Evolutionary conservation across 2,329 filamentous ascomycete genomes (phyloP), one percentile per base, ranked within the genome.

Genomic region (Teratosphaeria nubilosa): DNA sequence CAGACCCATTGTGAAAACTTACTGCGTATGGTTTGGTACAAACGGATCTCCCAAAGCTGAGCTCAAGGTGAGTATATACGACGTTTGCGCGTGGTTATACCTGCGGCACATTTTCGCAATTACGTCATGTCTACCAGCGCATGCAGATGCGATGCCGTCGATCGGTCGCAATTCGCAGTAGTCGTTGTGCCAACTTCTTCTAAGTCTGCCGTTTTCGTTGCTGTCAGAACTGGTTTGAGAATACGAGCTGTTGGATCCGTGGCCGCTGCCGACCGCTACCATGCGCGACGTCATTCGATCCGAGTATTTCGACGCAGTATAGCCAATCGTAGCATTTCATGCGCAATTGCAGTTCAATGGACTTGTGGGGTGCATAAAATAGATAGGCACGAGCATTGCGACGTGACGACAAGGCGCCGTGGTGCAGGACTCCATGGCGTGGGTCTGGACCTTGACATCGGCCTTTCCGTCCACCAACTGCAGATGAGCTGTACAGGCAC

Each of bases 1-100:
- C 45, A 60, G 16, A 58, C 58, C 58, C 58, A 60, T 60, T 31
- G 27, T 60, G 30, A 52, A 20, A 6, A 10, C 9, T 22, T 20
- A 9, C 9, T 48, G 6, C 10, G n/a, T 48, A 22, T 22, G n/a
- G 10, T 22, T 1, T 13, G 1, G 41, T 22, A 22, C 20, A 20
- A 20, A 1, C 20, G 20, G 9, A 10, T 48, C 2, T 5, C n/a
- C 6, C n/a, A 5, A n/a, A 4, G 20, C 16, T 16, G 41, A 24
- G n/a, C n/a, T 22, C 16, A n/a, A 20, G 20, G 41, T 22, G 11
- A 48, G 41, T 48, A 48, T 48, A 48, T 48, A 48, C n/a, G 20
- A 20, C 20, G 11, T 16, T 13, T 3, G 11, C 16, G 34, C 34
- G 11, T 37, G 6, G 5, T 22, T 48, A n/a, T 16, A n/a, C 34